A percentile compares a stretch with the other conserved stretches of the same genome.
These are phyloP conservation scores for Candida adriatica DNA, from an alignment of 805 yeast genomes.

Conservation along the genomic window DNA sequence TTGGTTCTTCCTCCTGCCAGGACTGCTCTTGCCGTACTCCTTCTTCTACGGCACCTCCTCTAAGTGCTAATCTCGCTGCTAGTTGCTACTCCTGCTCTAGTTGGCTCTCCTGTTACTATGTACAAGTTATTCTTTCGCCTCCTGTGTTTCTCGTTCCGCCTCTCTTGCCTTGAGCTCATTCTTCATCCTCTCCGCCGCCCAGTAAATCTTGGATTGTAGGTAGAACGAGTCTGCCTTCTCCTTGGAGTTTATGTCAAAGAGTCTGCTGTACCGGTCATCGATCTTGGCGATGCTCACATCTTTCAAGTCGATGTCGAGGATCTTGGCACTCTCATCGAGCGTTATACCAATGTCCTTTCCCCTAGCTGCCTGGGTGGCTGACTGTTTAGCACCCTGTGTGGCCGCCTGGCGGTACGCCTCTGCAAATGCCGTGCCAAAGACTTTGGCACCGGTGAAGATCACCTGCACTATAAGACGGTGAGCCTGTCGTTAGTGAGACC, in stretches of 20 bases:
- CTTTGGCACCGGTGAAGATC: constrained; percentile 89
- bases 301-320: constrained; percentile 67
- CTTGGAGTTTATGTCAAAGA: constrained; percentile 84
- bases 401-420: constrained; percentile 97
- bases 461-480: constrained; percentile 88
- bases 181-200: constrained; percentile 89
- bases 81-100: too few relatives aligned
- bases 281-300: constrained; percentile 52
- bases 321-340: constrained; percentile 86
- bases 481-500: constrained; percentile 54
- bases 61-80: too few relatives aligned
- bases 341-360: constrained; percentile 64
- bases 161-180: constrained; percentile 63
- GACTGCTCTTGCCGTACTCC: too few relatives aligned
- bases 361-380: constrained; percentile 43
- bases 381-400: constrained; percentile 75
- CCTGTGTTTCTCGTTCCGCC: constrained; percentile 25
- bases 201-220: constrained; percentile 83
- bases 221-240: constrained; percentile 97
- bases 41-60: too few relatives aligned
- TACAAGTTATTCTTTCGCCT: constrained; percentile 11
- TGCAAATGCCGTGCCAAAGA: constrained; percentile 92
- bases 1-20: too few relatives aligned
- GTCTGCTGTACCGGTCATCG: constrained; percentile 66
- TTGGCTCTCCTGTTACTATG: too few relatives aligned